Evolutionary conservation across 139 green algal species (phyloP), one percentile per base, ranked within the genome.

Genomic region (Eudorina sp.): DNA sequence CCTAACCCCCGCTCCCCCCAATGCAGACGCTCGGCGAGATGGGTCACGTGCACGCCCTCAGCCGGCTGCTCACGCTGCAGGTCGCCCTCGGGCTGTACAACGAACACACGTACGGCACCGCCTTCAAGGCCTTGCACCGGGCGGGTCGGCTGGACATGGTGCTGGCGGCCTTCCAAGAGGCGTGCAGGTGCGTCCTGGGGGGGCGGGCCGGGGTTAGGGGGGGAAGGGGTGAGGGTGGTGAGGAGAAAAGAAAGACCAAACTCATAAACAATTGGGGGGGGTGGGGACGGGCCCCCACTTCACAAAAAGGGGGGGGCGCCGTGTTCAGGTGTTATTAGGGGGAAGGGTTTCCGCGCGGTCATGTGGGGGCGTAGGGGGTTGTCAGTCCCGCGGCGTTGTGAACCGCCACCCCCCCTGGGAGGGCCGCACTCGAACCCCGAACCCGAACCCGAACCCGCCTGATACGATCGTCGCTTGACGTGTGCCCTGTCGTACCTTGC

Each of bases 51-150:
- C 58, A 86, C 60, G 60, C 41, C 34, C 60, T 86, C 38, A 23
- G 41, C 6, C 80, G 80, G 41, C 62, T 86, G 55, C 80, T 86
- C 6, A 76, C 60, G 0, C 40, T 86, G 58, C 29, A 46, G 80
- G 53, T 84, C 18, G 80, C 60, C 4, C 60, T 76, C 41, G 80
- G 29, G 0, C 18, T 34, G 18, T 38, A n/a, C 43, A 90, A 92
- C 78, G 72, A 89, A 29, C 90, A 92, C 86, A 91, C 86, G 7
- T 90, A 64, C 73, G 86, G 64, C 4, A 45, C 75, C 13, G 74
- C 88, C 19, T 92, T 92, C 53, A 36, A 62, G 38, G 74, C 43
- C 2, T 62, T 85, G 40, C 40, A 69, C 27, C 3, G 43, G 29
- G 68, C 60, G 21, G 76, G 70, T n/a, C 68, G 83, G 36, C 25